These are phyloP conservation scores for Pinus albicaulis DNA, from an alignment of 75 land plant species.

Conservation along the genomic window DNA sequence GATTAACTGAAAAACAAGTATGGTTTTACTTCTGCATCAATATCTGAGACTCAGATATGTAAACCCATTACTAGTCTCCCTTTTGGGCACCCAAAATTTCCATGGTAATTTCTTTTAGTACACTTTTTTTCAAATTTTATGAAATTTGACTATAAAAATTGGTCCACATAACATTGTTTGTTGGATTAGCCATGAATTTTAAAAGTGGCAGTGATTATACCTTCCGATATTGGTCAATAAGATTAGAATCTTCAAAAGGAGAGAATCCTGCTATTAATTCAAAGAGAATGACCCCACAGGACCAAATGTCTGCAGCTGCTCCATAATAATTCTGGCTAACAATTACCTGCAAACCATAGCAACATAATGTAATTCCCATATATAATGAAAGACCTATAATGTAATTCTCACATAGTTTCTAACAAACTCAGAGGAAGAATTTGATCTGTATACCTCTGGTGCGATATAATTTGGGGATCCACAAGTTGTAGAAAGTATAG, in stretches of 20 bases:
- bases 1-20: too few relatives aligned
- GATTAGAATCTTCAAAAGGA: constrained; percentile 54
- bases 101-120: not conserved
- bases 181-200: not conserved
- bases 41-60: too few relatives aligned
- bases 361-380: not conserved
- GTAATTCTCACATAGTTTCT: not conserved
- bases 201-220: constrained; percentile 13
- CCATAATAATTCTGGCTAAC: constrained; percentile 44
- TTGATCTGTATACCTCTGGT: constrained; percentile 50
- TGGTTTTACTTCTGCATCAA: too few relatives aligned
- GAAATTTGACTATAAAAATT: not conserved
- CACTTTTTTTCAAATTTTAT: not conserved
- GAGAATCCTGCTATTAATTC: constrained; percentile 58
- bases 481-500: constrained; percentile 56
- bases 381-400: not conserved
- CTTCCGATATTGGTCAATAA: constrained; percentile 44
- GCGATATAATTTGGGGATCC: constrained; percentile 79
- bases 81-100: not conserved
- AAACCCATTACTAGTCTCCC: too few relatives aligned
- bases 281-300: constrained; percentile 70
- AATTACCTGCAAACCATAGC: constrained; percentile 30
- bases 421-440: not conserved
- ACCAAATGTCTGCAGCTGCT: constrained; percentile 65
- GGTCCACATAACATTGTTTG: not conserved